Evolutionary conservation across 2,329 filamentous ascomycete genomes (phyloP).

Genomic region (Microdochium bolleyi): DNA sequence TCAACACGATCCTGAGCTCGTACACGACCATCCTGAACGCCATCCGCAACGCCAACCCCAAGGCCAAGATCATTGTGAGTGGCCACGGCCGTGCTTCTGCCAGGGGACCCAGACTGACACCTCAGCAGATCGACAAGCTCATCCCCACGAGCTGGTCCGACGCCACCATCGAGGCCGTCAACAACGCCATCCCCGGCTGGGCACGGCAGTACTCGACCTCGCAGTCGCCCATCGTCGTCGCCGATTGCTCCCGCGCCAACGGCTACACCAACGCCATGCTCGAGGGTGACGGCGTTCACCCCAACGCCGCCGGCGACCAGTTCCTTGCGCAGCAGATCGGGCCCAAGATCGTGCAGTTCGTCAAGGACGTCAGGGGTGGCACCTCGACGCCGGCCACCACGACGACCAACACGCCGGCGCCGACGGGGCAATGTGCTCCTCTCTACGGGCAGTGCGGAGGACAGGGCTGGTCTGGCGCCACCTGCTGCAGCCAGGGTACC

Average conservation of each 20-base stretch:
- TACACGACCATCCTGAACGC: constrained; percentile 29
- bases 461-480: constrained; percentile 20
- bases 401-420: background rate
- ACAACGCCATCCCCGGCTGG: constrained; percentile 28
- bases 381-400: background rate
- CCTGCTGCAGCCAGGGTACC: constrained; percentile 22
- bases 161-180: constrained; percentile 20
- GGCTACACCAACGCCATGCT: constrained; percentile 15
- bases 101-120: background rate
- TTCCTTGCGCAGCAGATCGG: constrained; percentile 22
- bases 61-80: constrained; percentile 30
- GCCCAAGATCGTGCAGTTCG: constrained; percentile 19
- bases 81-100: background rate
- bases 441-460: constrained; percentile 25
- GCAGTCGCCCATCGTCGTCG: constrained; percentile 29
- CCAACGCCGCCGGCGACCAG: constrained; percentile 22
- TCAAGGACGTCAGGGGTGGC: constrained; percentile 8
- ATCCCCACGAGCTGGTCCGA: constrained; percentile 25
- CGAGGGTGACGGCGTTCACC: constrained; percentile 28
- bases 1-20: constrained; percentile 25
- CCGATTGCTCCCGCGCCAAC: constrained; percentile 21
- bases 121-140: constrained; percentile 26
- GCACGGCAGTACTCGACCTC: constrained; percentile 22
- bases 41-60: constrained; percentile 26
- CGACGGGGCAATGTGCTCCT: constrained; percentile 12